Conservation (phyloP, 108 stramenopile genomes). For the Pseudonitzschia multistriata region DNA sequence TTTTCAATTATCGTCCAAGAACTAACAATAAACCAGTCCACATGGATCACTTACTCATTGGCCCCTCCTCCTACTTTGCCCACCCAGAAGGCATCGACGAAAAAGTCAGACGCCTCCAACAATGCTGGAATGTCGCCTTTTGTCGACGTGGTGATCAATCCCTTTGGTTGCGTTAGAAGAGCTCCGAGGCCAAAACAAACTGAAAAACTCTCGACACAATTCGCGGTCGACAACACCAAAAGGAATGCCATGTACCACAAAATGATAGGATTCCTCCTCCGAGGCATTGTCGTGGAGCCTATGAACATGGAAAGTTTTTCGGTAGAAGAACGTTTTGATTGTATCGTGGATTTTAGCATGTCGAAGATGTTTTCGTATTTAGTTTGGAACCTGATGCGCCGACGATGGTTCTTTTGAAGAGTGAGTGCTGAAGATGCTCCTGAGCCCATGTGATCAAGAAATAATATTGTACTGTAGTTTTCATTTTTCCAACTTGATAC, state of each 20-base stretch:
- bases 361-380: not conserved
- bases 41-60: slow-evolving; percentile 6
- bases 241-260: not conserved
- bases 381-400: not conserved
- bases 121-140: slow-evolving; percentile 38
- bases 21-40: not conserved
- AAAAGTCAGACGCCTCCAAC: slow-evolving; percentile 61
- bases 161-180: slow-evolving; percentile 33
- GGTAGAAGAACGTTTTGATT: not conserved
- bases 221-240: not conserved
- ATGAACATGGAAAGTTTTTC: not conserved
- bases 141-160: slow-evolving; percentile 19
- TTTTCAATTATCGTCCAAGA: not conserved
- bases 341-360: not conserved
- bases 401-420: too few relatives aligned
- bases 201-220: not conserved
- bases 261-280: not conserved
- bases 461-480: too few relatives aligned
- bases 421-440: too few relatives aligned
- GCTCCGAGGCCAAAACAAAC: slow-evolving; percentile 35
- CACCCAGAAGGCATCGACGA: slow-evolving; percentile 82
- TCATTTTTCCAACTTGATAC: too few relatives aligned
- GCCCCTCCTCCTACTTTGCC: slow-evolving; percentile 72
- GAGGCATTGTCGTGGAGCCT: not conserved
- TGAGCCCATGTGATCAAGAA: too few relatives aligned